phyloP scores from a whole-genome alignment of 192 early-diverging fungal genomes.

The Backusella australiensis region DNA sequence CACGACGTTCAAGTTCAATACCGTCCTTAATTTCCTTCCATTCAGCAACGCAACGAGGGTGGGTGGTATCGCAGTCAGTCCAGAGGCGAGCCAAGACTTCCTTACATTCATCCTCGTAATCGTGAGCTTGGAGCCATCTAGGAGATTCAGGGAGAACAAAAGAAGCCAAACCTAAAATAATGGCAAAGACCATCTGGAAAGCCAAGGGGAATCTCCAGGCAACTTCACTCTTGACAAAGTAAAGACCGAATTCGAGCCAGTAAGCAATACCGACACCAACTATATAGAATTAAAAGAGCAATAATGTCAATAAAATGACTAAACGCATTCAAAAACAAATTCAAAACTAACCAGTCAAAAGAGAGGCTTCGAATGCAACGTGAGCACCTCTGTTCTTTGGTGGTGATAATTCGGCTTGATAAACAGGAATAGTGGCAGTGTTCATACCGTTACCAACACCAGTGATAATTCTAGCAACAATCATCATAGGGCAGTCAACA shows the following conservation, averaged over 20 bases:
- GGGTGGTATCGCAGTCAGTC: constrained; percentile 18
- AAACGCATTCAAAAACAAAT: background rate
- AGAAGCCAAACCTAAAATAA: constrained; percentile 56
- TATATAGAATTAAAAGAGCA: constrained; percentile 11
- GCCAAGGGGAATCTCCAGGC: constrained; percentile 72
- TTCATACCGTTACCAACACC: constrained; percentile 53
- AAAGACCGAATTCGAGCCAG: constrained; percentile 45
- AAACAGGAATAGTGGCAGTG: constrained; percentile 55
- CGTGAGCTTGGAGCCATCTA: constrained; percentile 58
- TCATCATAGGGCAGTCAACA: constrained; percentile 42
- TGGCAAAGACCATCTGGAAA: constrained; percentile 71
- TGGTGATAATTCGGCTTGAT: constrained; percentile 51
- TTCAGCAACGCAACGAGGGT: constrained; percentile 20
- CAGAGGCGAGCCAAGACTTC: constrained; percentile 21
- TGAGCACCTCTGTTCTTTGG: constrained; percentile 51
- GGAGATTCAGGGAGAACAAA: constrained; percentile 73
- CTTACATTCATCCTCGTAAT: constrained; percentile 22
- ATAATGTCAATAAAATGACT: background rate
- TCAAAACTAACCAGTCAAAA: constrained; percentile 23
- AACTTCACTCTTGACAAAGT: constrained; percentile 24
- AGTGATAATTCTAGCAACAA: constrained; percentile 51
- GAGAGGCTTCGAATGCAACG: constrained; percentile 47
- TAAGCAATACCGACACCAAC: constrained; percentile 52
- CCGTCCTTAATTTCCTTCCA: constrained; percentile 18
- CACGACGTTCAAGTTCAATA: constrained; percentile 19